Percentiles rank a stretch among this genome's conserved stretches.
These are phyloP conservation scores for Leccinum imitatum DNA, from an alignment of 768 basidiomycete species.

Conservation along the genomic window DNA sequence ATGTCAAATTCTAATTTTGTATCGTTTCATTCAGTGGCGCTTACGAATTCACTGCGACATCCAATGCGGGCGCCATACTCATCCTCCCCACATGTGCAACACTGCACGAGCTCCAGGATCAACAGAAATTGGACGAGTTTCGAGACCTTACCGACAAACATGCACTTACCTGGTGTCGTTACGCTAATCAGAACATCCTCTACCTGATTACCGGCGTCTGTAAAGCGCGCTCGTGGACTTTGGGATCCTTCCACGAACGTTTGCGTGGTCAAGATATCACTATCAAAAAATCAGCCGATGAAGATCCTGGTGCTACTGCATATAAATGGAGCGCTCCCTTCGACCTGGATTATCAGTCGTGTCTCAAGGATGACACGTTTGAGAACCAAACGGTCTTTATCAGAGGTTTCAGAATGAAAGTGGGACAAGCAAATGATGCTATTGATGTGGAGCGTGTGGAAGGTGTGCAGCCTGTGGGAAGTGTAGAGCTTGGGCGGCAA, in stretches of 20 bases:
- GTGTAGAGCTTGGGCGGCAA: background rate
- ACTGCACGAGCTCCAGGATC: background rate
- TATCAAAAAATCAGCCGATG: background rate
- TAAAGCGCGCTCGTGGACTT: background rate
- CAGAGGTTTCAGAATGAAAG: background rate
- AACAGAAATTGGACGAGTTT: background rate
- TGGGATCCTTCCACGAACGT: background rate
- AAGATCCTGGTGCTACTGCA: background rate
- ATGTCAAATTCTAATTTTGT: background rate
- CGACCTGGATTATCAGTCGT: background rate
- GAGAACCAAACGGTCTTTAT: background rate
- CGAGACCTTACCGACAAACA: background rate
- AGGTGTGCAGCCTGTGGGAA: background rate
- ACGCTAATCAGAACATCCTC: background rate
- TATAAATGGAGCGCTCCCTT: background rate
- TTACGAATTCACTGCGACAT: background rate
- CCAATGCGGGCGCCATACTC: background rate
- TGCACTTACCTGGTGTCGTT: background rate
- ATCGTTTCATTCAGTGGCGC: background rate
- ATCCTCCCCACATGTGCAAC: background rate
- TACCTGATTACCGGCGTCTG: background rate
- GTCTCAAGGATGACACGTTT: background rate
- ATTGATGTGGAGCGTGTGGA: background rate
- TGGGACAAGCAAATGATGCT: background rate
- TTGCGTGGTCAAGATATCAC: background rate